A percentile compares a stretch with the other conserved stretches of the same genome.
Evolutionary conservation across 116 monocot genomes (phyloP).

Genomic region (Papilionanthe hybrid): DNA sequence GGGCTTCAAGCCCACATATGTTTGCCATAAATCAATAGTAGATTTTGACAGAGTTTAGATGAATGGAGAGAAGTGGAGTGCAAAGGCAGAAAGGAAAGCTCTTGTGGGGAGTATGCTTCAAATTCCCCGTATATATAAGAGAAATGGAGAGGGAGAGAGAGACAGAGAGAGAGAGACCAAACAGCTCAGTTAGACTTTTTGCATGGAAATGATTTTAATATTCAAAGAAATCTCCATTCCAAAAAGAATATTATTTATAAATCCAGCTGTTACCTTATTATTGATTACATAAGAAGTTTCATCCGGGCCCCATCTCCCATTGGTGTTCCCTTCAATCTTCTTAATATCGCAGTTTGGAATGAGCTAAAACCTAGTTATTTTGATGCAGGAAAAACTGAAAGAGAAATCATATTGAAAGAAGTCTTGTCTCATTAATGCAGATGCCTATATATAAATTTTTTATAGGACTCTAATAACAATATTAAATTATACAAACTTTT

Average conservation of each 20-base stretch:
- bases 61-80: background rate
- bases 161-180: background rate
- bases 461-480: no score
- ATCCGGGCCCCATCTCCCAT: no score
- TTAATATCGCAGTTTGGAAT: no score
- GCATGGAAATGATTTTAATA: background rate
- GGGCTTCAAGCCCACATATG: background rate
- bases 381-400: no score
- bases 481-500: no score
- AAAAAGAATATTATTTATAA: background rate
- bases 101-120: background rate
- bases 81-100: background rate
- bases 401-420: no score
- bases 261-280: background rate
- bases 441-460: no score
- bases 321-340: no score
- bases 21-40: background rate
- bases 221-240: background rate
- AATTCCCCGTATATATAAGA: background rate
- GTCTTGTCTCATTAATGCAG: no score
- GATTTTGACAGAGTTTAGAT: background rate
- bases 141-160: background rate
- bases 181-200: background rate
- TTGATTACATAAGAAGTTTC: no score
- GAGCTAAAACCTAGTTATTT: no score